Evolutionary conservation across 805 yeast species (phyloP), one percentile per base, ranked within the genome.

Genomic region (Wickerhamomyces bisporus): DNA sequence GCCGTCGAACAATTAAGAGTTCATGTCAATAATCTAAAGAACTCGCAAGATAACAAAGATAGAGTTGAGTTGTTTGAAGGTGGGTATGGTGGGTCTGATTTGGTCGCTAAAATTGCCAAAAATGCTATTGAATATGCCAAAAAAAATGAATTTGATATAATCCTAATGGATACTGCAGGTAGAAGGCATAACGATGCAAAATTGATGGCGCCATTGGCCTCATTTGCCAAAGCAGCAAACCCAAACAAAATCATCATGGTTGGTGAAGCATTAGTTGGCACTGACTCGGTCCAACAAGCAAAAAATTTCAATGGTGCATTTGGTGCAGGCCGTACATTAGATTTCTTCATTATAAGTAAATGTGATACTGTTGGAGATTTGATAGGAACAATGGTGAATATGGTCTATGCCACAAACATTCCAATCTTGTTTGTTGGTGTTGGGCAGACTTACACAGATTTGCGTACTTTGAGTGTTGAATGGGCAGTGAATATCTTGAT

Each of bases 211-310:
- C 96, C 97, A 7, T 66, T 91, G 47, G 94, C 88, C 49, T 86
- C 91, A 39, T 91, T 91, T 61, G 98, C 97, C 14, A 87, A 85
- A 52, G 89, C 94, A 35, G 98, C 98, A 3, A 74, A 86, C 35
- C 98, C 98, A 1, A 93, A 91, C 62, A 91, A 86, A 60, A 91
- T 91, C 52, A 89, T 91, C 55, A 93, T 93, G 98, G 98, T 91
- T 15, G 98, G 97, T 30, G 98, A 91, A 62, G 98, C 98, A 0
- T 68, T 91, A 27, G 98, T 91, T 2, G 98, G 98, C 14, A 89
- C 98, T 0, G 98, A 91, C 58, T 86, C 97, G 1, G 97, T 93
- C 3, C 84, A 84, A 60, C 98, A 91, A 60, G 98, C 98, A 0
- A 77, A 77, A 36, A 89, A 93, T 58, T 91, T 91, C 67, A 89